phyloP scores from a whole-genome alignment of 371 early-diverging fungal genomes.

The Coemansia sp. region DNA sequence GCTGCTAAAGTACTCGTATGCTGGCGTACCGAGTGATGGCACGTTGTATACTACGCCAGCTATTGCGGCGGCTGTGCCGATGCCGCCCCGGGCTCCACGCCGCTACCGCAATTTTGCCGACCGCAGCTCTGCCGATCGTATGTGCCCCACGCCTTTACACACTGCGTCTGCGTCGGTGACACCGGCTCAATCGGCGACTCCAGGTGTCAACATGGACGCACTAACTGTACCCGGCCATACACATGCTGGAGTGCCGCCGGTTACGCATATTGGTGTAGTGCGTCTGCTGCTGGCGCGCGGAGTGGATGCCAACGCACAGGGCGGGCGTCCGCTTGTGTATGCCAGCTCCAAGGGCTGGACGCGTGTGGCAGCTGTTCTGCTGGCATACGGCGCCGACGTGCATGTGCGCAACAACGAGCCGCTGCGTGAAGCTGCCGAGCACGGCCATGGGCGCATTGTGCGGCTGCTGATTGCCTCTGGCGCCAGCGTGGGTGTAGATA shows the following conservation, averaged over 20 bases:
- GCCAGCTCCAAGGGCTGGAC: constrained; percentile 27
- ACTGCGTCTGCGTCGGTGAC: background rate
- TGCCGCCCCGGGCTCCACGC: constrained; percentile 7
- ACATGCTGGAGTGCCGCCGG: background rate
- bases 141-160: constrained; percentile 1
- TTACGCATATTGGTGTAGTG: constrained; percentile 21
- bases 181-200: background rate
- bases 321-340: constrained; percentile 34
- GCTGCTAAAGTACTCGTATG: constrained; percentile 14
- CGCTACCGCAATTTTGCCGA: constrained; percentile 17
- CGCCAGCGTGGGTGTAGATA: constrained; percentile 18
- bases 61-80: background rate
- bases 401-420: constrained; percentile 27
- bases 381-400: constrained; percentile 36
- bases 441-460: constrained; percentile 29
- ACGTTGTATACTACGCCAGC: constrained; percentile 9
- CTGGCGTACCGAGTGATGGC: constrained; percentile 3
- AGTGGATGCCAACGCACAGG: constrained; percentile 36
- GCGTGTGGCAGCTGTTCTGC: constrained; percentile 32
- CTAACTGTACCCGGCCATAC: background rate
- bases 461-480: constrained; percentile 28
- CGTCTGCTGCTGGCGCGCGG: constrained; percentile 45
- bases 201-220: constrained; percentile 4
- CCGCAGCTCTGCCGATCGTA: background rate
- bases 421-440: constrained; percentile 41